Evolutionary conservation across 441 rosid species (phyloP), one percentile per base, ranked within the genome.

Genomic region (Corymbia calophylla): DNA sequence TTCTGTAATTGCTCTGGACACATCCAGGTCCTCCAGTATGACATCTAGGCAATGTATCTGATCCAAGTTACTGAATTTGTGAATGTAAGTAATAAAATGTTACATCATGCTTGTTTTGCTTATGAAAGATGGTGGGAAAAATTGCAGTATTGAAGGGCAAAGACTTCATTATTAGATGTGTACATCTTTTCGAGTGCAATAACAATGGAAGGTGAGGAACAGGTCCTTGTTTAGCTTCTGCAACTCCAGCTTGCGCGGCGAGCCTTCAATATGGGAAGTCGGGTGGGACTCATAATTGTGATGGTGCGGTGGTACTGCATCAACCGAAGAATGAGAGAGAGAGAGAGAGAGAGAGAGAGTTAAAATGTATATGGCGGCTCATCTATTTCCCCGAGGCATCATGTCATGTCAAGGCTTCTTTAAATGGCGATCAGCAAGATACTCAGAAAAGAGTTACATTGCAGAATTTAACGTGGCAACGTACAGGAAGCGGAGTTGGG

Each of bases 121-220:
- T 13, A 77, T 44, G n/a, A 55, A 51, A 73, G 48, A 88, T n/a
- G 49, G 70, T 47, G 53, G 84, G 17, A 77, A 39, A 39, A 77
- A 77, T 77, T 77, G 84, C 84, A 44, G 84, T 12, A 77, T 44
- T 23, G n/a, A 23, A 77, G n/a, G 84, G 84, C 15, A 23, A 25
- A 48, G 51, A 77, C 84, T 77, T 44, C 84, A 73, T 73, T 12
- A 44, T 73, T 21, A 73, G 84, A 77, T 39, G n/a, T 27, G 51
- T 91, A 96, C 99, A 86, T 96, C 99, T 93, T 98, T 98, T 56
- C 98, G 97, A 54, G 98, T 95, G 88, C 99, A 95, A 54, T 95
- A 98, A 93, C 99, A 98, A 89, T 93, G 99, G 92, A 95, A 96
- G 49, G 98, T 92, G 90, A 96, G 93, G 91, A 97, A 96, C 54